Conservation (phyloP, 805 yeast genomes). For the Ogataea paraovalis region DNA sequence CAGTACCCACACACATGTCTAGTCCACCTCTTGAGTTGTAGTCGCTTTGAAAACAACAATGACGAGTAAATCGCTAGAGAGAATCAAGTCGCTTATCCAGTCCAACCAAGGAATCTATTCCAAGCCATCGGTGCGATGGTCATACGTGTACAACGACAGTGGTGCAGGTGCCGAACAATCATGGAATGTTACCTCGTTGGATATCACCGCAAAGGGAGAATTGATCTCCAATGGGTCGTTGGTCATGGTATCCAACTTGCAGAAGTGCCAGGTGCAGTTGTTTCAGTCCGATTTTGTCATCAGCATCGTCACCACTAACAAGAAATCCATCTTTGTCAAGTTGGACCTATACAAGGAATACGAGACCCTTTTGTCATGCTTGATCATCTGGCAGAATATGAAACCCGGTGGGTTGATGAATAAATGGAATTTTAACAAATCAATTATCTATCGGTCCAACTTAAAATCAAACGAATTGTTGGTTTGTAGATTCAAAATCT, state of each 20-base stretch:
- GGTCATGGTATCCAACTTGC: slow-evolving; percentile 25
- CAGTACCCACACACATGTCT: too few species aligned
- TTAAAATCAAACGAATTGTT: slow-evolving; percentile 36
- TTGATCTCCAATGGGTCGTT: slow-evolving; percentile 17
- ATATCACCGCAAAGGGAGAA: slow-evolving; percentile 26
- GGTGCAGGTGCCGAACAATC: slow-evolving; percentile 3
- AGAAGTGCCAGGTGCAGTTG: slow-evolving; percentile 27
- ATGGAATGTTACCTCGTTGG: slow-evolving; percentile 24
- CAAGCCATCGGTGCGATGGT: slow-evolving; percentile 19
- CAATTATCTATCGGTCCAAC: slow-evolving; percentile 22
- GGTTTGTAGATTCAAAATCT: slow-evolving; percentile 63
- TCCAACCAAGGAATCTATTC: slow-evolving; percentile 13
- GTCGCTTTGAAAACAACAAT: too few species aligned
- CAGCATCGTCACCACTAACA: slow-evolving; percentile 37
- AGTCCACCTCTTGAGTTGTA: too few species aligned
- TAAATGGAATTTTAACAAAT: slow-evolving; percentile 43
- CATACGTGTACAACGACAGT: slow-evolving; percentile 11
- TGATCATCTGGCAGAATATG: slow-evolving; percentile 49
- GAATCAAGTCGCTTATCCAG: slow-evolving; percentile 8
- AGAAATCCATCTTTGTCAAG: slow-evolving; percentile 28
- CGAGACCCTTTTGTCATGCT: slow-evolving; percentile 36
- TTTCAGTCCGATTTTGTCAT: slow-evolving; percentile 32
- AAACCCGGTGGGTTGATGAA: slow-evolving; percentile 42
- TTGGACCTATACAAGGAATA: slow-evolving; percentile 36
- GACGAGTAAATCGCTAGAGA: slow-evolving; percentile 9